Percentiles rank a stretch among this genome's conserved stretches.
Conservation (phyloP, 1,284 basidiomycete species). For the Fomitopsis schrenkii region DNA sequence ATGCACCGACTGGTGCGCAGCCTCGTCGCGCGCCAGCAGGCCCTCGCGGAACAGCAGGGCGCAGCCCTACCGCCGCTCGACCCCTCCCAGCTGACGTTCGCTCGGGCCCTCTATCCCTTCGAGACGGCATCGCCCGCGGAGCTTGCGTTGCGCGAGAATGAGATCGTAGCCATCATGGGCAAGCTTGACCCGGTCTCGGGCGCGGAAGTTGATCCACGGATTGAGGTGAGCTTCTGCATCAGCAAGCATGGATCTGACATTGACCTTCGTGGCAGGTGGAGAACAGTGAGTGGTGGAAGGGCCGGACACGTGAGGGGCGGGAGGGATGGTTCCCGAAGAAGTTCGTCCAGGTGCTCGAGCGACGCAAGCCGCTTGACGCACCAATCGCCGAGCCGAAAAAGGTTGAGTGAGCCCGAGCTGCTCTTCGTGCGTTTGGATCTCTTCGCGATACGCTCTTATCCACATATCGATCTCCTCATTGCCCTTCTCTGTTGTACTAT, state of each 20-base stretch:
- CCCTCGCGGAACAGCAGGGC: constrained; percentile 32
- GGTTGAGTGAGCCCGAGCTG: constrained; percentile 31
- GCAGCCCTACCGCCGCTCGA: constrained; percentile 59
- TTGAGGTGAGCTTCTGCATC: constrained; percentile 40
- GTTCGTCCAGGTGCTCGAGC: constrained; percentile 76
- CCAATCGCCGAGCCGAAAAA: constrained; percentile 33
- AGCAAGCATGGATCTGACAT: not conserved
- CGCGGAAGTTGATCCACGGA: constrained; percentile 65
- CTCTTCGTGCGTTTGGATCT: not conserved
- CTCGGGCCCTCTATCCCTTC: constrained; percentile 83
- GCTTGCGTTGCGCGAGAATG: constrained; percentile 81
- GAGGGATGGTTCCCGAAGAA: constrained; percentile 97
- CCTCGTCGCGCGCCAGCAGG: constrained; percentile 62
- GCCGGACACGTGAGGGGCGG: constrained; percentile 88
- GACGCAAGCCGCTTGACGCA: constrained; percentile 31
- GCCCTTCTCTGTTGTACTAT: not conserved
- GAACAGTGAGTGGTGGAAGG: constrained; percentile 93
- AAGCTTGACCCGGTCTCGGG: constrained; percentile 73
- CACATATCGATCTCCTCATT: not conserved
- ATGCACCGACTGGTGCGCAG: constrained; percentile 89
- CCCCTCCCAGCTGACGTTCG: constrained; percentile 80
- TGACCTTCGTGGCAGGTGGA: constrained; percentile 19
- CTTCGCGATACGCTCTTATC: not conserved
- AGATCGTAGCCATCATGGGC: constrained; percentile 92
- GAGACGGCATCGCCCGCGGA: constrained; percentile 73